A percentile compares a stretch with the other conserved stretches of the same genome.
phyloP scores from a whole-genome alignment of 305 asterid genomes.

The Fraxinus paxiana region DNA sequence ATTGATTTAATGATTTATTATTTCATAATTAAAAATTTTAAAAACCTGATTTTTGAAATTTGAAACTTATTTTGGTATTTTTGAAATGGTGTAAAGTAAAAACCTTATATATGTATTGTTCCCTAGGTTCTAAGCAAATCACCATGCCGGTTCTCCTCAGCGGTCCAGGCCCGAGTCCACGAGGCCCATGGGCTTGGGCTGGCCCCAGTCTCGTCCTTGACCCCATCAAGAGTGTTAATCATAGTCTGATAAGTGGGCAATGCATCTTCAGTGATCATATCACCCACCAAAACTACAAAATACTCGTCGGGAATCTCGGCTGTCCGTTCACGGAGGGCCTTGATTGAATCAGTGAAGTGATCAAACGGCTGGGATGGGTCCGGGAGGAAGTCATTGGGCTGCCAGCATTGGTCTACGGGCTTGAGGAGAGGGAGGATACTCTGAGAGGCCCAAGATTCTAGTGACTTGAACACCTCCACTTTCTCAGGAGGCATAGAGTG shows the following conservation, averaged over 20 bases:
- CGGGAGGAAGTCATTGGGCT: slow-evolving; percentile 41
- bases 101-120: too few species aligned
- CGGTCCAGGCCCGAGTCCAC: slow-evolving; percentile 48
- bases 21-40: too few species aligned
- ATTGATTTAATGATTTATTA: too few species aligned
- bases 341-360: slow-evolving; percentile 23
- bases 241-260: slow-evolving; percentile 37
- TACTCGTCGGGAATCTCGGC: slow-evolving; percentile 32
- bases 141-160: slow-evolving; percentile 46
- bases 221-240: slow-evolving; percentile 37
- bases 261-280: slow-evolving; percentile 44
- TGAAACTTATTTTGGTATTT: too few species aligned
- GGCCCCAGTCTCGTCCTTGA: slow-evolving; percentile 35
- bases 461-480: slow-evolving; percentile 31
- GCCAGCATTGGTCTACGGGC: slow-evolving; percentile 42
- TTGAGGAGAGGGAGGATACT: slow-evolving; percentile 28
- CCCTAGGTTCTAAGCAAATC: slow-evolving; percentile 39
- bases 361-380: slow-evolving; percentile 25
- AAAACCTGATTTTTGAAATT: too few species aligned
- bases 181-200: slow-evolving; percentile 41
- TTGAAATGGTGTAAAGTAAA: too few species aligned
- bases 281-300: slow-evolving; percentile 38
- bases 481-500: slow-evolving; percentile 35
- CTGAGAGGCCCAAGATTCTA: slow-evolving; percentile 31
- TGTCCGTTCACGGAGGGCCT: slow-evolving; percentile 27